Evolutionary conservation across 2,329 filamentous ascomycete species (phyloP).

Genomic region (Scortechinia acanthostroma): DNA sequence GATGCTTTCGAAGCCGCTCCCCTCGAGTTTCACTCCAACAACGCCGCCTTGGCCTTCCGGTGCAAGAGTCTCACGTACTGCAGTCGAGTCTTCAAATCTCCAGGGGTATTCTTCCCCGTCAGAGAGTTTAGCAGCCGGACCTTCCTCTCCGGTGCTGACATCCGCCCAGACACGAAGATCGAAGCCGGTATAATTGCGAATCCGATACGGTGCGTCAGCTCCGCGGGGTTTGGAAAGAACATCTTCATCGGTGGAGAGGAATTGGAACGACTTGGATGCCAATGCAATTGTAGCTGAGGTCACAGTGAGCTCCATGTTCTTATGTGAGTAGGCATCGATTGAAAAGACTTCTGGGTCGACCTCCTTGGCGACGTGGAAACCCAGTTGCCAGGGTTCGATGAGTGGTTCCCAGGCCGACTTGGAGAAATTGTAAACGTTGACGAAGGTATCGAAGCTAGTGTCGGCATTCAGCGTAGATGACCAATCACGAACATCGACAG

Average conservation of each 20-base stretch:
- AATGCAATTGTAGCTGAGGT: constrained; percentile 91
- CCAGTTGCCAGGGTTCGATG: constrained; percentile 93
- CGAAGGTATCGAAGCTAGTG: constrained; percentile 83
- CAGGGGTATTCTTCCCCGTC: constrained; percentile 90
- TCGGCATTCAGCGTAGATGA: constrained; percentile 80
- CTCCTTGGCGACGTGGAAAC: constrained; percentile 78
- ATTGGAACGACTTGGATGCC: constrained; percentile 85
- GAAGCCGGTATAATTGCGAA: constrained; percentile 94
- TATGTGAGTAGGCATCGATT: constrained; percentile 80
- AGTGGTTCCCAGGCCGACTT: constrained; percentile 97
- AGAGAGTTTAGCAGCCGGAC: constrained; percentile 67
- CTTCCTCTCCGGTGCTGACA: constrained; percentile 56
- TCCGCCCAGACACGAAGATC: constrained; percentile 78
- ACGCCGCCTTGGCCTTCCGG: constrained; percentile 74
- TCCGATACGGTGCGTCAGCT: constrained; percentile 83
- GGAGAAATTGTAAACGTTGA: constrained; percentile 97
- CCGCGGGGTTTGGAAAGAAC: constrained; percentile 88
- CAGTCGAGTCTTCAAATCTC: constrained; percentile 94
- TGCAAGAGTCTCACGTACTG: constrained; percentile 86
- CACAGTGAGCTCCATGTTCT: constrained; percentile 82
- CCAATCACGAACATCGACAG: constrained; percentile 81
- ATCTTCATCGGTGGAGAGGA: constrained; percentile 81
- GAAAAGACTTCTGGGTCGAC: constrained; percentile 69
- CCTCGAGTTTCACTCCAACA: constrained; percentile 79
- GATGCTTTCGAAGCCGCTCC: constrained; percentile 86